phyloP scores from a whole-genome alignment of 345 rosid species.

The Nasturtium officinale region DNA sequence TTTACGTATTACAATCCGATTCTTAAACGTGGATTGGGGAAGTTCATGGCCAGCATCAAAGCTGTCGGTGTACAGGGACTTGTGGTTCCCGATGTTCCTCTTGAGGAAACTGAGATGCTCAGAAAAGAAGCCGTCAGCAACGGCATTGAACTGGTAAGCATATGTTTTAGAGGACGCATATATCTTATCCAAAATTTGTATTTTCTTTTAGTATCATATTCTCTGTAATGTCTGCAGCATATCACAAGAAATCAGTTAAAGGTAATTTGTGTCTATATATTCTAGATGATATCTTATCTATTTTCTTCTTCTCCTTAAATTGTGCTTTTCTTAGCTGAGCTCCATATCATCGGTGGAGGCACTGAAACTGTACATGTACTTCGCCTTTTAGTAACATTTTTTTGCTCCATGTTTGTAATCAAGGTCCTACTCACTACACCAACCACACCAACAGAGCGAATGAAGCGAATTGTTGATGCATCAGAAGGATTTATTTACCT shows the following conservation, averaged over 20 bases:
- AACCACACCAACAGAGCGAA: conserved; percentile 70
- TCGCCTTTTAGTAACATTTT: not conserved
- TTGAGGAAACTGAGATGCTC: conserved; percentile 84
- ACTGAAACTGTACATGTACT: conserved; percentile 18
- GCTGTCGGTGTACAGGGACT: conserved; percentile 83
- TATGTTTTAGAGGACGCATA: not conserved
- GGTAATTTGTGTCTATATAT: too few relatives aligned
- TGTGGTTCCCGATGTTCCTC: conserved; percentile 96
- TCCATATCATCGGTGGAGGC: not conserved
- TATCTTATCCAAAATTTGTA: not conserved
- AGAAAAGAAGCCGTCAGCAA: conserved; percentile 71
- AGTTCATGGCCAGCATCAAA: conserved; percentile 70
- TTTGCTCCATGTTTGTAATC: conserved; percentile 29
- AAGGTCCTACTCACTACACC: conserved; percentile 92
- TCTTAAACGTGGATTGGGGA: conserved; percentile 73
- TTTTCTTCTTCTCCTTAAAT: not conserved
- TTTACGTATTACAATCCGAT: conserved; percentile 90
- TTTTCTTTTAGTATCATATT: too few relatives aligned
- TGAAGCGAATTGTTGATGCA: conserved; percentile 81
- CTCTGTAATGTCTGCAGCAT: too few relatives aligned
- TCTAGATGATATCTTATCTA: too few relatives aligned
- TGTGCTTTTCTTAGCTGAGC: not conserved
- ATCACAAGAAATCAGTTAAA: too few relatives aligned
- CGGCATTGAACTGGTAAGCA: conserved; percentile 70
- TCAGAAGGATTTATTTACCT: conserved; percentile 90